Percentiles rank a stretch among this genome's conserved stretches.
Conservation (phyloP, 371 early-diverging fungal genomes). For the Funneliformis caledonium region DNA sequence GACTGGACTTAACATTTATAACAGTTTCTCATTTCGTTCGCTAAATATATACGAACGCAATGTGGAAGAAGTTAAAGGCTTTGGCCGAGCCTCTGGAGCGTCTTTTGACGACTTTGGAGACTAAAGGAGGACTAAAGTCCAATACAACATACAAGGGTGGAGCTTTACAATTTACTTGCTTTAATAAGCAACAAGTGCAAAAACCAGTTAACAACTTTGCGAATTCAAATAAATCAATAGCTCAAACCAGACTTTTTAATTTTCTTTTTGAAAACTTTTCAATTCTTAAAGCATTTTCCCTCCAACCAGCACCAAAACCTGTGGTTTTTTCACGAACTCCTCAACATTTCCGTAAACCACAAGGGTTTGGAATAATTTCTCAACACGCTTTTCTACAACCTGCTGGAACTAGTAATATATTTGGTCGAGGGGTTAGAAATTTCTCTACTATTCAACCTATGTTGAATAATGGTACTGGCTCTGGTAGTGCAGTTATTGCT, state of each 20-base stretch:
- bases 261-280: background rate
- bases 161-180: background rate
- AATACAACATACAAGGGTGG: background rate
- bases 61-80: slow-evolving; percentile 8
- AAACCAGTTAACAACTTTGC: background rate
- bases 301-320: background rate
- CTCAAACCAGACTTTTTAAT: background rate
- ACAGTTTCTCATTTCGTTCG: background rate
- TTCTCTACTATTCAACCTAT: slow-evolving; percentile 17
- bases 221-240: background rate
- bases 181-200: background rate
- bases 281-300: background rate
- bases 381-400: background rate
- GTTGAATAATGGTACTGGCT: background rate
- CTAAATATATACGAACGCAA: background rate
- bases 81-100: slow-evolving; percentile 21
- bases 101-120: slow-evolving; percentile 6
- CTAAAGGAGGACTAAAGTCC: slow-evolving; percentile 12
- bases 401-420: slow-evolving; percentile 1
- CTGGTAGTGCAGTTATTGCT: background rate
- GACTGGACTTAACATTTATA: too few relatives aligned
- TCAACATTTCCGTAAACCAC: background rate
- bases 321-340: background rate
- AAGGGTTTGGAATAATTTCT: background rate
- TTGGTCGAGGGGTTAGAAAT: background rate